Conservation (phyloP, 2,329 filamentous ascomycete genomes). For the Aspergillus fructus region DNA sequence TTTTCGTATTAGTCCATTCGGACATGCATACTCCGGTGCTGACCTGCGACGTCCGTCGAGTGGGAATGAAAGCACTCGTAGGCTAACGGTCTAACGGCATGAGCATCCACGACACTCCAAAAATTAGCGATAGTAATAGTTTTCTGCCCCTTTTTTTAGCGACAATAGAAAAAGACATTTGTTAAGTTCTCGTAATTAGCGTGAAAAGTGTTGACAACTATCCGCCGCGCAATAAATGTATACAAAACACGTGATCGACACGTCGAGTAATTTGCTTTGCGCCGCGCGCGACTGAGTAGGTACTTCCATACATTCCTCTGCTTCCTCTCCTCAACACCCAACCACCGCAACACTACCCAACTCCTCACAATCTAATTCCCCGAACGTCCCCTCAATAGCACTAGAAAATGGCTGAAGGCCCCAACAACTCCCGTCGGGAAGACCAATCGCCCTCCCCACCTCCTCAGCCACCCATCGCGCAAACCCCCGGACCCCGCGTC, state of each 20-base stretch:
- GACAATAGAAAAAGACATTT: neutral
- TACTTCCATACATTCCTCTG: neutral
- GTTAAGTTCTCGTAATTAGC: neutral
- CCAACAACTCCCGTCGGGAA: constrained; percentile 12
- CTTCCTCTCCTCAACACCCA: no score
- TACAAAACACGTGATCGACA: constrained; percentile 24
- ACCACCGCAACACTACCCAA: neutral
- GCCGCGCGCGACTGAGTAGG: neutral
- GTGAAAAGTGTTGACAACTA: neutral
- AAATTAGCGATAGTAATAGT: neutral
- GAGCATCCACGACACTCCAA: neutral
- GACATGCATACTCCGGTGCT: constrained; percentile 1
- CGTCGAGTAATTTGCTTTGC: constrained; percentile 16
- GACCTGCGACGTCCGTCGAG: constrained; percentile 5
- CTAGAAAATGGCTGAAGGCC: constrained; percentile 21
- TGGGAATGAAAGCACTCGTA: constrained; percentile 14
- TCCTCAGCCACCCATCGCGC: constrained; percentile 52
- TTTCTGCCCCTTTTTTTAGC: neutral
- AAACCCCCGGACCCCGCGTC: constrained; percentile 60
- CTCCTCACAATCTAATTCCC: neutral
- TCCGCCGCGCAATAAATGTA: neutral
- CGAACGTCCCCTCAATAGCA: neutral
- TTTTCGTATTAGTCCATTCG: neutral
- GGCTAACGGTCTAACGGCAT: constrained; percentile 9
- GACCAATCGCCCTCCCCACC: constrained; percentile 51